phyloP scores from a whole-genome alignment of 345 rosid genomes.

The Isatis tinctoria region DNA sequence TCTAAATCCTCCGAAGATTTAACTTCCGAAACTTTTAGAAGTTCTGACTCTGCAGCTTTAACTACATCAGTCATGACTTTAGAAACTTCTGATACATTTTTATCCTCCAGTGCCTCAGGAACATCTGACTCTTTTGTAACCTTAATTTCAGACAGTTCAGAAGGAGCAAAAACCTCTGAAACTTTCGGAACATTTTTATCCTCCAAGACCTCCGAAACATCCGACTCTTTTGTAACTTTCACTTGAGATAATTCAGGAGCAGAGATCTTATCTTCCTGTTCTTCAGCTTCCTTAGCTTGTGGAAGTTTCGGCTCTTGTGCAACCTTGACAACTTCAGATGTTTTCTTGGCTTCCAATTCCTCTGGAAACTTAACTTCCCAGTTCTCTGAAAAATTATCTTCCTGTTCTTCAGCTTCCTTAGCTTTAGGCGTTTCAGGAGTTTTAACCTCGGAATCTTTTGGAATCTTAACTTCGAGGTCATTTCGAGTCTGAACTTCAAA shows the following conservation, averaged over 20 bases:
- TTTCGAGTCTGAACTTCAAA: constrained; percentile 9
- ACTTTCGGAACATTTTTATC: constrained; percentile 4
- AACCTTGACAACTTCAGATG: neutral
- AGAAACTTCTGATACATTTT: neutral
- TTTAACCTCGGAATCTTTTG: neutral
- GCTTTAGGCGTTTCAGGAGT: constrained; percentile 28
- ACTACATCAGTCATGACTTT: constrained; percentile 13
- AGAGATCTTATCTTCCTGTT: too few species aligned
- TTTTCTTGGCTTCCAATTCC: constrained; percentile 13
- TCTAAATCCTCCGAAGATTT: constrained; percentile 14
- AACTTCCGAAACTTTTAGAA: constrained; percentile 28
- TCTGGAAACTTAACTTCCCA: constrained; percentile 32
- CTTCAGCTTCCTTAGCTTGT: neutral
- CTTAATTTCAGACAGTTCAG: neutral
- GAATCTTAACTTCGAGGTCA: constrained; percentile 24
- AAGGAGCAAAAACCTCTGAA: neutral
- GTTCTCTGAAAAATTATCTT: constrained; percentile 10
- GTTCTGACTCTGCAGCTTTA: constrained; percentile 17
- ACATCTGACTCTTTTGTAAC: constrained; percentile 14
- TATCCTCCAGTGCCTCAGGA: constrained; percentile 14
- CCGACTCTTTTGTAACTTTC: constrained; percentile 14
- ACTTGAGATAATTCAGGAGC: neutral
- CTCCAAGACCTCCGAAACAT: constrained; percentile 13
- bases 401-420: neutral
- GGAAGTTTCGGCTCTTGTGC: neutral